These are phyloP conservation scores for Suillus ampliporus DNA, from an alignment of 768 basidiomycete species.

Conservation along the genomic window DNA sequence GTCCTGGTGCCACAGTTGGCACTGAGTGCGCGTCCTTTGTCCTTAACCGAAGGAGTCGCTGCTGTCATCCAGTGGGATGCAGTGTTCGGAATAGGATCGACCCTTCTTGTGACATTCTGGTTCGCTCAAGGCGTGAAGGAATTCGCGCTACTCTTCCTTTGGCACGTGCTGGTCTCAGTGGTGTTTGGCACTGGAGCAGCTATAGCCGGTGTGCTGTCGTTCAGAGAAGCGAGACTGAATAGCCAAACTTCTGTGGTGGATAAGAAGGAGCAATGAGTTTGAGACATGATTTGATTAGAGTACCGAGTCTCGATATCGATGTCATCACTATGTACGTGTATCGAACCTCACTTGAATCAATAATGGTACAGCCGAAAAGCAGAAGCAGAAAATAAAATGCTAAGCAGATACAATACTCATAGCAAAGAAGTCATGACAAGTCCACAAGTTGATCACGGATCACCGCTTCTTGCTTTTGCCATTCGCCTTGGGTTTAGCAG, in stretches of 20 bases:
- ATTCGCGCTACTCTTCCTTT: conserved; percentile 41
- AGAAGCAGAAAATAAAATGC: conserved; percentile 6
- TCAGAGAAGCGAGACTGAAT: conserved; percentile 50
- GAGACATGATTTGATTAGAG: conserved; percentile 3
- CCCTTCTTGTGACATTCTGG: conserved; percentile 55
- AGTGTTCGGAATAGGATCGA: conserved; percentile 44
- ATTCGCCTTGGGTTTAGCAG: conserved; percentile 41
- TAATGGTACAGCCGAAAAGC: conserved; percentile 15
- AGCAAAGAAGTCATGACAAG: conserved; percentile 11
- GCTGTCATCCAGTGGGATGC: conserved; percentile 60
- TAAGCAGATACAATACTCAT: conserved; percentile 15
- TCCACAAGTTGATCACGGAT: conserved; percentile 15
- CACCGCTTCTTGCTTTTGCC: conserved; percentile 46
- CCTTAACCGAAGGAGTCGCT: conserved; percentile 24
- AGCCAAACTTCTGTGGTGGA: conserved; percentile 1
- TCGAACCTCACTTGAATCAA: conserved; percentile 9
- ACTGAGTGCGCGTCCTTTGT: neutral
- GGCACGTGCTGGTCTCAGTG: conserved; percentile 49
- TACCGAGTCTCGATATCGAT: neutral
- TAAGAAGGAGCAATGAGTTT: conserved; percentile 8
- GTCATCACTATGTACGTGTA: neutral
- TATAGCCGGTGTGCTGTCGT: conserved; percentile 51
- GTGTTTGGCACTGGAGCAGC: conserved; percentile 59
- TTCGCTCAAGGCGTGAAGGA: conserved; percentile 43
- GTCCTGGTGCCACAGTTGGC: conserved; percentile 22